A percentile compares a stretch with the other conserved stretches of the same genome.
Conservation (phyloP, 345 rosid species). For the Odontarrhena argentea region DNA sequence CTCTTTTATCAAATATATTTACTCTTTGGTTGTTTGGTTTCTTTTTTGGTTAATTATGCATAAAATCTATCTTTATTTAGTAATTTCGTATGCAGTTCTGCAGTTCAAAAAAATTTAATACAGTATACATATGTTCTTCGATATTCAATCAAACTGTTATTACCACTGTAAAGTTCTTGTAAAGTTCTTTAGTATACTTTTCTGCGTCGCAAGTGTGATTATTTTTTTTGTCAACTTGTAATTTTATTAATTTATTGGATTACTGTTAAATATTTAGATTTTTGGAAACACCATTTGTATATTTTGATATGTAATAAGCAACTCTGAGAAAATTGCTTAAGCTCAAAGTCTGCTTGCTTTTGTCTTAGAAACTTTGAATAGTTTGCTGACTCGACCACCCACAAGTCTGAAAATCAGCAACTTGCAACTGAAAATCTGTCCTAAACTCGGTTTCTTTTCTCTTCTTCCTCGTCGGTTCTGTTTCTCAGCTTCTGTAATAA, state of each 20-base stretch:
- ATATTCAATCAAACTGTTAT: background rate
- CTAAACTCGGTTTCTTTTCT: slow-evolving; percentile 31
- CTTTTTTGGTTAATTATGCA: slow-evolving; percentile 5
- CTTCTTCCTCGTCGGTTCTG: slow-evolving; percentile 29
- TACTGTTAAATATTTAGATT: background rate
- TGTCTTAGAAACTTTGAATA: slow-evolving; percentile 38
- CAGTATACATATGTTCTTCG: background rate
- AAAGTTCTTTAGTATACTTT: background rate
- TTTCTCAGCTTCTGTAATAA: slow-evolving; percentile 18
- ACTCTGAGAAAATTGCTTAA: slow-evolving; percentile 35
- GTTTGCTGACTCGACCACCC: slow-evolving; percentile 34
- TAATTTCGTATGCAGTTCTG: background rate
- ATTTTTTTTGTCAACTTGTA: slow-evolving; percentile 23
- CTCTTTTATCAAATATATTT: slow-evolving; percentile 24
- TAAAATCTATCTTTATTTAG: background rate
- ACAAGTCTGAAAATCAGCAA: slow-evolving; percentile 30
- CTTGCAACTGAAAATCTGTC: slow-evolving; percentile 28
- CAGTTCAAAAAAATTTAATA: background rate
- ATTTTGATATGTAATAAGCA: slow-evolving; percentile 18
- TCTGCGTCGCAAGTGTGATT: background rate
- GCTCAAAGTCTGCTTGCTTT: slow-evolving; percentile 35
- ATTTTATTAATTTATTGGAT: background rate
- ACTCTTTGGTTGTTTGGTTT: slow-evolving; percentile 13
- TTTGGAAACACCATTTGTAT: slow-evolving; percentile 27
- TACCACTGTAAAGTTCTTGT: background rate